phyloP scores from a whole-genome alignment of 2,329 filamentous ascomycete species.

The Xylaria sp. region DNA sequence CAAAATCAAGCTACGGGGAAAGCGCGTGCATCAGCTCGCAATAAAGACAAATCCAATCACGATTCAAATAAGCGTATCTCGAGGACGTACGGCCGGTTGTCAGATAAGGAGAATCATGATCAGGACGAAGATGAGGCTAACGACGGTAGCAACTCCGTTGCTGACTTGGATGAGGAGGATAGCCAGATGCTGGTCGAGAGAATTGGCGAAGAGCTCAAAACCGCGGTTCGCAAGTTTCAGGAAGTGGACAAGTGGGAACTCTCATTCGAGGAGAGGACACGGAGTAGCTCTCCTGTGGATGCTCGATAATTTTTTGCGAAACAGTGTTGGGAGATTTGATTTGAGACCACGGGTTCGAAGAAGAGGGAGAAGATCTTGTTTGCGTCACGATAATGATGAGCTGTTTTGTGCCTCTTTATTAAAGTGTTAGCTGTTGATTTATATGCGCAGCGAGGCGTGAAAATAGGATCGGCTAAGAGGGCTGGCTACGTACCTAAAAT shows the following conservation, averaged over 20 bases:
- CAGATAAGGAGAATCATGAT: constrained; percentile 68
- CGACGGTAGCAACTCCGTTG: constrained; percentile 52
- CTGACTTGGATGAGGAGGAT: constrained; percentile 48
- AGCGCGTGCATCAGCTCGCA: constrained; percentile 32
- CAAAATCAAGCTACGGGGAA: constrained; percentile 41
- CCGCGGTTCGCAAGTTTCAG: constrained; percentile 70
- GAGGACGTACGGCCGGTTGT: constrained; percentile 64
- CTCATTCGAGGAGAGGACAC: constrained; percentile 71
- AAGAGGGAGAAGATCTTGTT: constrained; percentile 13
- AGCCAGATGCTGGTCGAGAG: constrained; percentile 53
- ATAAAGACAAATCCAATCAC: constrained; percentile 37
- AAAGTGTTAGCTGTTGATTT: constrained; percentile 35
- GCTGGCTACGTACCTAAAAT: constrained; percentile 32
- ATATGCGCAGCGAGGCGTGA: constrained; percentile 9
- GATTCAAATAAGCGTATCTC: constrained; percentile 38
- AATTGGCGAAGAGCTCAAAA: constrained; percentile 65
- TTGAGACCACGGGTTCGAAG: neutral
- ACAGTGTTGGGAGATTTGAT: constrained; percentile 3
- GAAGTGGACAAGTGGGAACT: constrained; percentile 77
- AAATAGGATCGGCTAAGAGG: constrained; percentile 10
- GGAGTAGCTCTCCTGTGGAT: constrained; percentile 63
- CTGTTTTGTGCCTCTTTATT: constrained; percentile 28
- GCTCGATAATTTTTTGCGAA: constrained; percentile 53
- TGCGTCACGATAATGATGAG: constrained; percentile 34
- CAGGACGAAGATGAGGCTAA: constrained; percentile 50